Evolutionary conservation across 495 filamentous ascomycete species (phyloP).

Genomic region (Tuber borchii): DNA sequence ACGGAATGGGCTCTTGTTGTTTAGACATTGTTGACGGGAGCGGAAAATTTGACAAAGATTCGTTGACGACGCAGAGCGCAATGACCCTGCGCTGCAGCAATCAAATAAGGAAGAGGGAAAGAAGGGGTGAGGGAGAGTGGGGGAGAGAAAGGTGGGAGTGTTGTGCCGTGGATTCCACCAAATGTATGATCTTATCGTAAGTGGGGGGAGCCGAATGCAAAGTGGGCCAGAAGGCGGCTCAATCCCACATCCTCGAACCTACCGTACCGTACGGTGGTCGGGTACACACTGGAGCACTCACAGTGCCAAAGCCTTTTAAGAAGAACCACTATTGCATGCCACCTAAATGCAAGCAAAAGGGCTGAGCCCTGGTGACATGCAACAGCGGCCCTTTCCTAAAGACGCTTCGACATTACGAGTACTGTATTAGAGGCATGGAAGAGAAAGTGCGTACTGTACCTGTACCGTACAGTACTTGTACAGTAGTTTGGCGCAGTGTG

Average conservation of each 20-base stretch:
- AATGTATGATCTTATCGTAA: background rate
- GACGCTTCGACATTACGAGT: too few relatives aligned
- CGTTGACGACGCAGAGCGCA: background rate
- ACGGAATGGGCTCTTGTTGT: slow-evolving; percentile 36
- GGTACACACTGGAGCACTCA: too few relatives aligned
- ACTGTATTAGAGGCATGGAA: background rate
- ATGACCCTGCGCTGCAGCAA: background rate
- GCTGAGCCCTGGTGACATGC: too few relatives aligned
- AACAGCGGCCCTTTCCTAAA: too few relatives aligned
- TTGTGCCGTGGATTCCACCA: background rate
- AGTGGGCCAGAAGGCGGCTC: background rate
- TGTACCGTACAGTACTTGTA: background rate
- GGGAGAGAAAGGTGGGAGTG: background rate
- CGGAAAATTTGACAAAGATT: background rate
- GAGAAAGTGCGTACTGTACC: background rate
- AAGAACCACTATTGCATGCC: too few relatives aligned
- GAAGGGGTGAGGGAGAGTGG: background rate
- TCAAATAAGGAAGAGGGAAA: background rate
- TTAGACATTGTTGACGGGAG: slow-evolving; percentile 33
- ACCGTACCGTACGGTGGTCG: too few relatives aligned
- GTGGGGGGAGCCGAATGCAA: background rate
- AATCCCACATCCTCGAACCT: background rate
- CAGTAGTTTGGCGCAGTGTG: background rate
- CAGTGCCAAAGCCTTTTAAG: too few relatives aligned
- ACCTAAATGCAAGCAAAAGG: too few relatives aligned